phyloP scores from a whole-genome alignment of 345 rosid genomes.

The Schrenkiella parvula region DNA sequence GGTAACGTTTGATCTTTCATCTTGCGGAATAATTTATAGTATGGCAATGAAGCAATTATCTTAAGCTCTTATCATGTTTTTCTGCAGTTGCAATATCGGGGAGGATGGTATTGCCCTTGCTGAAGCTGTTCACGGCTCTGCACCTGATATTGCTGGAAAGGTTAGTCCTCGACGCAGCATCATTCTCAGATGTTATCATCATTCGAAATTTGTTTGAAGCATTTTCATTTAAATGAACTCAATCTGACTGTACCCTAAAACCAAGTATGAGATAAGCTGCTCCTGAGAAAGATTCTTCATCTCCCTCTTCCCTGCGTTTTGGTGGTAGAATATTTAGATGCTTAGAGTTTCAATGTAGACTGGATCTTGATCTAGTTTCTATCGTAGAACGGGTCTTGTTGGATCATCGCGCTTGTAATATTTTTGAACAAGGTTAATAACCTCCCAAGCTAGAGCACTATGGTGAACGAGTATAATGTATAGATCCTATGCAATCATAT shows the following conservation, averaged over 20 bases:
- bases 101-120: constrained; percentile 96
- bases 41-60: constrained; percentile 9
- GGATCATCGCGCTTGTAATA: background rate
- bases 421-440: background rate
- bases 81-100: constrained; percentile 81
- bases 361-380: background rate
- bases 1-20: constrained; percentile 39
- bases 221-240: background rate
- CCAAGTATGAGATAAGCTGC: background rate
- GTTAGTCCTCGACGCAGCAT: constrained; percentile 40
- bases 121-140: constrained; percentile 99
- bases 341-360: background rate
- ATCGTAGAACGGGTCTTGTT: background rate
- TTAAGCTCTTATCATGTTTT: constrained; percentile 17
- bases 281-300: background rate
- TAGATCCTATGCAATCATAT: background rate
- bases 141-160: constrained; percentile 99
- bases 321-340: background rate
- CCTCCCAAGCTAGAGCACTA: background rate
- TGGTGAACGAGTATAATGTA: background rate
- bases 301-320: background rate
- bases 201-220: background rate
- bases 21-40: background rate
- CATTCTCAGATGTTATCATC: background rate
- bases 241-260: background rate